A percentile compares a stretch with the other conserved stretches of the same genome.
phyloP scores from a whole-genome alignment of 108 stramenopile genomes.

The Nitzschia inconspicua region DNA sequence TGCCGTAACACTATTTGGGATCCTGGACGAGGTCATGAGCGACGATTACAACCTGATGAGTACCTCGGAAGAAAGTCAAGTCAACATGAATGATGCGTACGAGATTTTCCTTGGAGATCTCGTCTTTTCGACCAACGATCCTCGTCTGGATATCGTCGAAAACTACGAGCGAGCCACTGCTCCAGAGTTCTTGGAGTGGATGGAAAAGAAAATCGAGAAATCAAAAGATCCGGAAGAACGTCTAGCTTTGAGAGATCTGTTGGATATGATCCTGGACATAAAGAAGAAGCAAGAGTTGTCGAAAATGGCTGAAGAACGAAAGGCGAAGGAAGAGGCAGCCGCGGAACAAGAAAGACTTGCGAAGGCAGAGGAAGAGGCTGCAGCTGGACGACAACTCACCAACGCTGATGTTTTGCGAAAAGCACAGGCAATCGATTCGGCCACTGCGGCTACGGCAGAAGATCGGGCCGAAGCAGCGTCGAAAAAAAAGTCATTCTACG shows the following conservation, averaged over 20 bases:
- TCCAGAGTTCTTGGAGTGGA: slow-evolving; percentile 59
- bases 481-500: slow-evolving; percentile 61
- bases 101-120: slow-evolving; percentile 87
- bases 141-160: slow-evolving; percentile 83
- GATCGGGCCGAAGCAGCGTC: slow-evolving; percentile 30
- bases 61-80: slow-evolving; percentile 22
- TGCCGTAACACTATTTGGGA: slow-evolving; percentile 49
- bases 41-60: slow-evolving; percentile 70
- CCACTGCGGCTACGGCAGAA: slow-evolving; percentile 17
- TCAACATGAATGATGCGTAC: slow-evolving; percentile 67
- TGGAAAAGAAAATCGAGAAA: slow-evolving; percentile 55
- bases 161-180: slow-evolving; percentile 65
- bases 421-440: slow-evolving; percentile 66
- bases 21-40: slow-evolving; percentile 80
- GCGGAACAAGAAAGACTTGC: slow-evolving; percentile 50
- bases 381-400: slow-evolving; percentile 54
- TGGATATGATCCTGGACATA: slow-evolving; percentile 75
- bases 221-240: slow-evolving; percentile 79
- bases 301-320: slow-evolving; percentile 60
- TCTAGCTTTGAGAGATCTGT: slow-evolving; percentile 62
- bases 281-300: slow-evolving; percentile 61
- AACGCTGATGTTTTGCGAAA: slow-evolving; percentile 72
- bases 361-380: slow-evolving; percentile 62
- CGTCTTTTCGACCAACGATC: slow-evolving; percentile 86
- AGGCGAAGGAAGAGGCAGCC: slow-evolving; percentile 58